Evolutionary conservation across 2,329 filamentous ascomycete genomes (phyloP), one percentile per base, ranked within the genome.

Genomic region (Simplicillium sp.): DNA sequence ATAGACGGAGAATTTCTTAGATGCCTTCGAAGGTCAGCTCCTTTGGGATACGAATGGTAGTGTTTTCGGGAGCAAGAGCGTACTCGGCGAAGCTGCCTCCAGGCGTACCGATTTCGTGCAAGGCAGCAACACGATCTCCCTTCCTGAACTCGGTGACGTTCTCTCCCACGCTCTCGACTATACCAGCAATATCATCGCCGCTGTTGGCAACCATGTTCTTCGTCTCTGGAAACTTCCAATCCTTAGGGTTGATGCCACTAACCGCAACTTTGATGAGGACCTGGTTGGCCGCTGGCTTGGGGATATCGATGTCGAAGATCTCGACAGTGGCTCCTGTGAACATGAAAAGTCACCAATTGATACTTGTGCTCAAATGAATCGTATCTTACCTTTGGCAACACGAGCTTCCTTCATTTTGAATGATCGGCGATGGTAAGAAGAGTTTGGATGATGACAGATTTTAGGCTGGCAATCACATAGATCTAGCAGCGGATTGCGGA

Each of bases 61-160:
- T 75, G 48, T 73, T 64, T 29, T 67, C 64, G 57, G 64, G 70
- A 0, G 70, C 68, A 11, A 81, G 57, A 3, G 75, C 72, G 47
- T 81, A 82, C 50, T 82, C 77, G 3, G 77, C 79, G 45, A 71
- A 83, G 7, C 64, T 68, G 3, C 79, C 79, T 29, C 65, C 53
- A 0, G 67, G 61, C 1, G 59, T 58, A 34, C 57, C 48, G 66
- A 81, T 78, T 46, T 75, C 60, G 41, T 72, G 68, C 39, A 70
- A 70, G 1, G 65, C 66, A 1, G 64, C 66, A 17, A 73, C 69
- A 25, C 69, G 60, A 43, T 72, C 68, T 13, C 68, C 70, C 7
- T 42, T 36, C 2, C 41, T 36, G 29, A 54, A 53, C 3, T 42
- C 50, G 1, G 32, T 17, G 2, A 54, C 52, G 1, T 49, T 44